These are phyloP conservation scores for Platanus orientalis DNA, from an alignment of 164 flowering plant species.

Conservation along the genomic window DNA sequence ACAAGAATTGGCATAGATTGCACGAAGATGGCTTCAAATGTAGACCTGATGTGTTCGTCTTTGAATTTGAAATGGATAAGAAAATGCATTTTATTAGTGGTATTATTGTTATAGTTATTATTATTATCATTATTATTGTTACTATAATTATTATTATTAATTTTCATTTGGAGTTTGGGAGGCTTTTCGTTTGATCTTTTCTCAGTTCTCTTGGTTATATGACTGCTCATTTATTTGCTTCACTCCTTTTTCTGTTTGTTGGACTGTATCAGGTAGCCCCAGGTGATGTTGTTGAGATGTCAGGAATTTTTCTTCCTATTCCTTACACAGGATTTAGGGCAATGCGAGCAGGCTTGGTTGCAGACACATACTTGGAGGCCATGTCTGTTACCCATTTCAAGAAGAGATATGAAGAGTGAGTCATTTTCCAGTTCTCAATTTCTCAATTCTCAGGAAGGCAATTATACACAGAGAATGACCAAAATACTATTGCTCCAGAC, in stretches of 20 bases:
- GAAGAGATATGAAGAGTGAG: conserved; percentile 99
- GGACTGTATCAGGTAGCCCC: conserved; percentile 70
- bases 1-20: no score
- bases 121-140: no score
- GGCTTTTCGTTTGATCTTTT: background rate
- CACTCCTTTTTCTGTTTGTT: background rate
- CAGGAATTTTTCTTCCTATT: conserved; percentile 97
- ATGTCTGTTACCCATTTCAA: conserved; percentile 95
- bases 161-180: background rate
- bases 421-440: no score
- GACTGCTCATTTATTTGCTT: background rate
- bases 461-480: background rate
- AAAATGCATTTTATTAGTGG: no score
- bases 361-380: conserved; percentile 95
- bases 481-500: background rate
- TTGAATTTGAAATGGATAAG: no score
- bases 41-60: no score
- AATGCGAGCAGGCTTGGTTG: conserved; percentile 97
- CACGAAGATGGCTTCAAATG: no score
- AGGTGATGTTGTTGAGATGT: conserved; percentile 92
- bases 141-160: no score
- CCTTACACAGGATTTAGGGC: conserved; percentile 97
- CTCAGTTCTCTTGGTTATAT: background rate
- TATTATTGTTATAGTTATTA: no score
- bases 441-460: background rate